These are phyloP conservation scores for Lolium perenne DNA, from an alignment of 176 grass and related monocot genomes.

Conservation along the genomic window DNA sequence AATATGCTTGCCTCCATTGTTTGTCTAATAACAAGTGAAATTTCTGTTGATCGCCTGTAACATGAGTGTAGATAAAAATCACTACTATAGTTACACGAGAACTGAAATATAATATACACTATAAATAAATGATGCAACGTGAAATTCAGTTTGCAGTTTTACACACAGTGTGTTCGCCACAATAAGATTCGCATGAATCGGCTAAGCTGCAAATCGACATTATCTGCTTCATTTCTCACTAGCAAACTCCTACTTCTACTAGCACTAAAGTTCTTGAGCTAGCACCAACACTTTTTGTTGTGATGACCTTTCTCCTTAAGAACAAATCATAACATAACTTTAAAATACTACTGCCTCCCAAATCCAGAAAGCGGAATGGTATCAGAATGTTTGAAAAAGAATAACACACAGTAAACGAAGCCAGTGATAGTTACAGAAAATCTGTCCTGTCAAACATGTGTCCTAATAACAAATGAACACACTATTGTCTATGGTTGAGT, in stretches of 20 bases:
- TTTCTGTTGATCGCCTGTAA: constrained; percentile 90
- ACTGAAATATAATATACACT: not conserved
- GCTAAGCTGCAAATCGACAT: not conserved
- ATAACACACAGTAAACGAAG: not conserved
- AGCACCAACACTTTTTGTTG: not conserved
- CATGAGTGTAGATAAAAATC: constrained; percentile 19
- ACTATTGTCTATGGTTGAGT: not conserved
- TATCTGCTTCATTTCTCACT: not conserved
- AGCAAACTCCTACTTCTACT: not conserved
- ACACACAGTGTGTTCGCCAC: constrained; percentile 2
- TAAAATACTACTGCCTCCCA: not conserved
- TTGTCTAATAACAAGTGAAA: constrained; percentile 95
- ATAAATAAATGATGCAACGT: constrained; percentile 15
- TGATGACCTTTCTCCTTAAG: not conserved
- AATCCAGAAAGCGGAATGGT: not conserved
- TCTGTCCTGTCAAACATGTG: not conserved
- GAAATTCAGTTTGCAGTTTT: constrained; percentile 1
- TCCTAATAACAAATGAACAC: not conserved
- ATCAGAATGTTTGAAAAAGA: constrained; percentile 4
- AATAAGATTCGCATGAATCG: not conserved
- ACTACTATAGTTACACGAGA: constrained; percentile 5
- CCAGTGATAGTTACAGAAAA: constrained; percentile 1
- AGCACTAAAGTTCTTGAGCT: not conserved
- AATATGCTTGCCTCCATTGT: constrained; percentile 96
- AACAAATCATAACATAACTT: not conserved